Base-by-base conservation (phyloP, 179 eudicot genomes). In the Actinidia arguta region DNA sequence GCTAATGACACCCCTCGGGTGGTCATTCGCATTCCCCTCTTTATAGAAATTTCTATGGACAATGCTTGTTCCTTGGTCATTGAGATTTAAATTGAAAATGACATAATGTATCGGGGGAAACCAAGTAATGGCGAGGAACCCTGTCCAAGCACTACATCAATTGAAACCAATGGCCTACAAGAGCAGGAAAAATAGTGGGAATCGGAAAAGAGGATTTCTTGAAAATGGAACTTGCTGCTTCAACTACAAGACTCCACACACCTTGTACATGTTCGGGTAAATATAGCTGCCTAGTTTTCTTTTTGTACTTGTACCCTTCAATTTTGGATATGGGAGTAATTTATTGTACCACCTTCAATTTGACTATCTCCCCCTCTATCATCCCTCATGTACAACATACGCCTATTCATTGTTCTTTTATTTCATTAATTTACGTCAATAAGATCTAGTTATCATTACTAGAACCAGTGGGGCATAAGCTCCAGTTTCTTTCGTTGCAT, bases 21-120 rank as follows among this genome's bases (percentile, higher is more conserved):
- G n/a, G n/a, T n/a, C n/a, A n/a, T n/a, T n/a, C n/a, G n/a, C n/a
- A n/a, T n/a, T n/a, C n/a, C n/a, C n/a, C n/a, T n/a, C n/a, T n/a
- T 8, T 42, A 44, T 42, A 44, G 47, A 0, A 8, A n/a, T 44
- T 9, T 24, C 13, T 20, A 17, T 46, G 75, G 27, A 44, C 51
- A 69, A 44, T 27, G 62, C 78, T 52, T 22, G 22, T 22, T 36
- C 36, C 16, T 12, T 13, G 31, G 47, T 68, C 22, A 16, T 54
- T 39, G 52, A 52, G 39, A 79, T 27, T 52, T 55, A 8, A 36
- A 48, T 27, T 14, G 52, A 80, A 44, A 36, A 70, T 80, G 44
- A 70, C 62, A 52, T 39, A 79, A 58, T 74, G 68, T 39, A 68
- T 51, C 84, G 82, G 86, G 85, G 80, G 67, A 84, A 84, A 67